Base-by-base conservation (phyloP, 805 yeast genomes). In the Hanseniaspora lachancei region DNA sequence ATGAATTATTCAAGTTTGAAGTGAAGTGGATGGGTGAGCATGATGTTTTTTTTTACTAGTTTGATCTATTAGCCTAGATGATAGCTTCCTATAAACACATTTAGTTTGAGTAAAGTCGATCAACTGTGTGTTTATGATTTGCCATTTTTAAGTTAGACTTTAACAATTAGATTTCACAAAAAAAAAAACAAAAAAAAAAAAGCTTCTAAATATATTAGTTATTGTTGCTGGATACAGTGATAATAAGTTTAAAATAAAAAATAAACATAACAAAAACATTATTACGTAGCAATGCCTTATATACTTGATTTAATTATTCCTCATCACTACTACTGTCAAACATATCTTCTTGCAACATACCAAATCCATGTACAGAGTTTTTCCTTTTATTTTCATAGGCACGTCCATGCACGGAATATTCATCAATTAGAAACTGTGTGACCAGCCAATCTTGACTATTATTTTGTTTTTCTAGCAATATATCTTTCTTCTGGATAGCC, bases 221-320 rank as follows among this genome's bases (percentile, higher is more conserved):
- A 32, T 13, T 8, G 18, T 9, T 18, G 42, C 18, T 39, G n/a
- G 21, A 6, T 20, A 18, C 2, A 4, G 8, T 27, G 29, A 27
- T 27, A 27, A 27, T 7, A 27, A 6, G 9, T 29, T 18, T n/a
- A 5, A 66, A 66, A 55, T 75, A 42, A 42, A 42, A 23, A 12
- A 23, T 16, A 40, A 18, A 18, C 24, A 40, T 40, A 18, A n/a
- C n/a, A n/a, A n/a, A 12, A 16, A 16, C 6, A 40, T 18, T 18
- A 20, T 42, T 42, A 13, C 48, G 27, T 16, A 44, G 16, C 29
- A 5, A 27, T 3, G n/a, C 21, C 5, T 24, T 29, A 12, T 44
- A 9, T 44, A 16, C 7, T 13, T 16, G 6, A n/a, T 10, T 10
- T 29, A 27, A n/a, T 18, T 34, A 39, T 20, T 49, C 58, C 29